A percentile compares a stretch with the other conserved stretches of the same genome.
phyloP scores from a whole-genome alignment of 2,329 filamentous ascomycete species.

The Amauroascus verrucosus region DNA sequence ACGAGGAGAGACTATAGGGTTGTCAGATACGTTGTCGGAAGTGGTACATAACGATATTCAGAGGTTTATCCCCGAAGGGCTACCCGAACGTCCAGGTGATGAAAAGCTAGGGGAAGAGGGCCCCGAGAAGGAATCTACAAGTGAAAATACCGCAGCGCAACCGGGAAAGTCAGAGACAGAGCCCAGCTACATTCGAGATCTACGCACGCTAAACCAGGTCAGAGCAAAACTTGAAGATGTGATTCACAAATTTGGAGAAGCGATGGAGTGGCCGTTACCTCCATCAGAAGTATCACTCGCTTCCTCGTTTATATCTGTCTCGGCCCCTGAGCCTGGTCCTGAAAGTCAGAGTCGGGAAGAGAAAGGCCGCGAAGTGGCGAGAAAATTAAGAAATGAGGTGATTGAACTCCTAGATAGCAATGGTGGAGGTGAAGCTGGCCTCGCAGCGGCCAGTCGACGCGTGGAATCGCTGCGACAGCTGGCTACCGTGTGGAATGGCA shows the following conservation, averaged over 20 bases:
- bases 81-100: conserved; percentile 16
- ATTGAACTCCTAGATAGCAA: conserved; percentile 51
- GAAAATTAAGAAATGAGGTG: conserved; percentile 60
- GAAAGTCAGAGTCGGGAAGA: conserved; percentile 65
- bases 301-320: conserved; percentile 82
- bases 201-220: conserved; percentile 74
- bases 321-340: conserved; percentile 63
- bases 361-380: conserved; percentile 73
- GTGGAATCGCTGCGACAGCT: conserved; percentile 70
- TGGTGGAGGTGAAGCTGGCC: conserved; percentile 52
- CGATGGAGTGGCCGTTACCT: conserved; percentile 89
- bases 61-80: conserved; percentile 54
- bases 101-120: conserved; percentile 5
- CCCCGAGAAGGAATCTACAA: conserved; percentile 4
- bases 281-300: conserved; percentile 76
- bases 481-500: conserved; percentile 83
- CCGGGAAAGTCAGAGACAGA: conserved; percentile 29
- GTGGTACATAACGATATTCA: conserved; percentile 60
- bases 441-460: conserved; percentile 57
- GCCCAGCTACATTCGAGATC: conserved; percentile 61
- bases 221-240: conserved; percentile 77
- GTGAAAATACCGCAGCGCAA: background rate
- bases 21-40: conserved; percentile 68
- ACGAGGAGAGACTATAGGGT: conserved; percentile 72
- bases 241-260: conserved; percentile 83